These are phyloP conservation scores for Bolboschoenus planiculmis DNA, from an alignment of 176 grass and related monocot species.

Conservation along the genomic window DNA sequence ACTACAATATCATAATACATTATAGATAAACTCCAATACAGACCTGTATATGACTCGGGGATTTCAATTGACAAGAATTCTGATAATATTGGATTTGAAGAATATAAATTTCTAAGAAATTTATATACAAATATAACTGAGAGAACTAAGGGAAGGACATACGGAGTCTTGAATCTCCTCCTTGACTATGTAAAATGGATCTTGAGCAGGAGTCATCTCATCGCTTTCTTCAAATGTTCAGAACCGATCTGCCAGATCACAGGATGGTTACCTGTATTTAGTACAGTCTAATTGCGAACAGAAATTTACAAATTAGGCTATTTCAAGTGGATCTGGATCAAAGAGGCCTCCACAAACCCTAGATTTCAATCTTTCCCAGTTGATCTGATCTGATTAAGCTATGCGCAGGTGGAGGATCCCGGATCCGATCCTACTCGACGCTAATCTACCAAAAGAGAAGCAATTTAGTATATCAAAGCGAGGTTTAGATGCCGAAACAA, in stretches of 20 bases:
- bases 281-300: neutral
- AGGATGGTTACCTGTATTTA: neutral
- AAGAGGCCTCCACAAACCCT: neutral
- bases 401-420: neutral
- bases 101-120: neutral
- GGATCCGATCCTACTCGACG: neutral
- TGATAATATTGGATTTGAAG: neutral
- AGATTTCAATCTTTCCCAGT: neutral
- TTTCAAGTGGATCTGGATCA: conserved; percentile 1
- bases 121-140: neutral
- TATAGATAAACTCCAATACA: neutral
- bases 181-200: conserved; percentile 93
- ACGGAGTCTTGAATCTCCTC: conserved; percentile 96
- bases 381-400: neutral
- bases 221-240: conserved; percentile 16
- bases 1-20: neutral
- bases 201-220: conserved; percentile 78
- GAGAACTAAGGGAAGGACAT: conserved; percentile 11
- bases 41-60: neutral
- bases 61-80: neutral
- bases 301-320: neutral
- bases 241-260: neutral
- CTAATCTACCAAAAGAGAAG: neutral
- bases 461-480: neutral
- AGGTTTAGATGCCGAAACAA: neutral